Base-by-base conservation (phyloP, 306 rosid genomes). In the Vicia villosa region DNA sequence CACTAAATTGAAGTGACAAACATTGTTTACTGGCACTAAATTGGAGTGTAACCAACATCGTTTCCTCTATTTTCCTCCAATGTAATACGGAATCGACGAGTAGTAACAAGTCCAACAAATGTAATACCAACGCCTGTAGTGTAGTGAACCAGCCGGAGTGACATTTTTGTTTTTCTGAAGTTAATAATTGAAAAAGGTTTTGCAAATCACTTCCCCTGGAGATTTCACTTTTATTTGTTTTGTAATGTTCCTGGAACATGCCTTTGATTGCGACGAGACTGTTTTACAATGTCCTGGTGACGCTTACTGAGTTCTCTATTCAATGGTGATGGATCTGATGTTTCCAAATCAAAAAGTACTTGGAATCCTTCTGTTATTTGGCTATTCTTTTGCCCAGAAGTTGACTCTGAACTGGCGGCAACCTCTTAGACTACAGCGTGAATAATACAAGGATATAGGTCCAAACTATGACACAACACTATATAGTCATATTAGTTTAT, bases 101-200 rank as follows among this genome's bases (percentile, higher is more conserved):
- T 70, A 45, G 70, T 36, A 66, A 12, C 21, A 62, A 58, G 58
- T 59, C 70, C 40, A 49, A 30, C 38, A 34, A 34, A 8, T 64
- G 72, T 74, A 52, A 5, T 26, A 50, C 47, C 49, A 73, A 55
- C 64, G 15, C 64, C 40, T 70, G 63, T 67, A 72, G 66, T 70
- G 37, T 61, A 24, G 41, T 40, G 74, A 52, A 66, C 52, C 34
- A 43, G 77, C 59, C 46, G 4, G 58, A 58, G 71, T 42, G 54
- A 54, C n/a, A 55, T 10, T 46, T 7, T 50, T 55, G 17, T n/a
- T 59, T 52, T 43, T 70, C 63, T 67, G 0, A 69, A 22, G 30
- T 22, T 73, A 70, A 70, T 77, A 64, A 77, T 63, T 3, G 8
- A 11, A 21, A 80, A 32, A 21, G 8, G 3, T 73, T 73, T 69